Base-by-base conservation (phyloP, 169 alveolate species). In the Cryptosporidium sp. region DNA sequence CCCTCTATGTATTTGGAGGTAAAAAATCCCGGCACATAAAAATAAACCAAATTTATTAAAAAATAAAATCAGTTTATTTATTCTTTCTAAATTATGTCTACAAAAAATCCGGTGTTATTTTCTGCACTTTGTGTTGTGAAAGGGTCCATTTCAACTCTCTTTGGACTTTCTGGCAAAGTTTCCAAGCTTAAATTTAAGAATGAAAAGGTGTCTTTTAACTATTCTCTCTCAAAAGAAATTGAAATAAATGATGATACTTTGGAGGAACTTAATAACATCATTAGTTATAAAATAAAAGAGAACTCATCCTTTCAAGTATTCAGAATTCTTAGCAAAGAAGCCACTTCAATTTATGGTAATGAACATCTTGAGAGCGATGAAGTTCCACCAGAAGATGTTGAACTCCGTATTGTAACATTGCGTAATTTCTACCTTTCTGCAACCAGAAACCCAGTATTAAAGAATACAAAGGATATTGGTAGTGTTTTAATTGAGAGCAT, bases 91-190 rank as follows among this genome's bases (percentile, higher is more conserved):
- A 33, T 48, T 21, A 80, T 80, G 89, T 80, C 89, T 3, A 80
- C 80, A 29, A 80, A 48, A 80, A 80, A 80, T 33, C 89, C 89
- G 5, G 14, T 80, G 14, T 67, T 80, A 61, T 58, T 51, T 26
- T 80, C 89, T 16, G 89, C 89, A 6, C 51, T 65, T 43, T 80
- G 89, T 33, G 41, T 80, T 3, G 74, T 80, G 26, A 80, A 80
- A 65, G 89, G 89, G 9, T 59, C 89, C 68, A 59, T 80, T 61
- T 80, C 80, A 14, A 62, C 73, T 29, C 18, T 80, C 2, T 45
- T 80, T 59, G 89, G 75, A 5, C 29, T 48, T 6, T 80, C 89
- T 61, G 75, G 75, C 14, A 80, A 59, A 29, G 41, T 65, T 21
- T 65, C 80, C 37, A 62, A 59, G 68, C 31, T 43, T 6, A 80